A percentile compares a stretch with the other conserved stretches of the same genome.
Evolutionary conservation across 495 filamentous ascomycete genomes (phyloP).

Genomic region (Penicillium pancosmium): DNA sequence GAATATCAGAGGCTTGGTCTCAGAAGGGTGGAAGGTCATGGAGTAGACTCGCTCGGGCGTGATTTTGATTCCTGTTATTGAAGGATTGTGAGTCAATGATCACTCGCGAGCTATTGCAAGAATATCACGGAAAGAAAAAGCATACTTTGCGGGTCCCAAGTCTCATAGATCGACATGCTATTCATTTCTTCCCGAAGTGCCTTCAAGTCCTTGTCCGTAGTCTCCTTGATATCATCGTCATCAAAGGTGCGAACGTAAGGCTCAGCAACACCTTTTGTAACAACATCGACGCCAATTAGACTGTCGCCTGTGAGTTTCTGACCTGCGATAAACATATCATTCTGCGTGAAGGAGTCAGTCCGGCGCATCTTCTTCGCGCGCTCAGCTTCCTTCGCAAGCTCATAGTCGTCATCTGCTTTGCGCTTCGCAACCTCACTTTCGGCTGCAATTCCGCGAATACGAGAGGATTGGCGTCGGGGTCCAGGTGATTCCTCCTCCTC

Average conservation of each 20-base stretch:
- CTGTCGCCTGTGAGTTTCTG: slow-evolving; percentile 57
- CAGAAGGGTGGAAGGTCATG: slow-evolving; percentile 85
- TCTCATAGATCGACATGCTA: slow-evolving; percentile 76
- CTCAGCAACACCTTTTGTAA: slow-evolving; percentile 68
- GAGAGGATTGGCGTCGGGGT: slow-evolving; percentile 66
- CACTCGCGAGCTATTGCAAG: neutral
- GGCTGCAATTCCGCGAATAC: slow-evolving; percentile 65
- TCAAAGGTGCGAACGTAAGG: slow-evolving; percentile 82
- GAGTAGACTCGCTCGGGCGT: slow-evolving; percentile 88
- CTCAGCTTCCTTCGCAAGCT: slow-evolving; percentile 61
- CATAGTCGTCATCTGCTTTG: slow-evolving; percentile 74
- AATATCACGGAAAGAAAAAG: neutral
- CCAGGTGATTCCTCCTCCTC: slow-evolving; percentile 46
- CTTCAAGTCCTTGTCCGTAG: slow-evolving; percentile 75
- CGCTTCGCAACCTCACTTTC: slow-evolving; percentile 77
- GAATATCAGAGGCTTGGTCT: slow-evolving; percentile 86
- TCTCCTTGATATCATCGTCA: slow-evolving; percentile 78
- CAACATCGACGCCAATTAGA: slow-evolving; percentile 54
- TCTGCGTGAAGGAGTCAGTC: slow-evolving; percentile 69
- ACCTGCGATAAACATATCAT: slow-evolving; percentile 79
- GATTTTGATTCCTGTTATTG: slow-evolving; percentile 76
- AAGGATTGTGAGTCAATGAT: slow-evolving; percentile 5
- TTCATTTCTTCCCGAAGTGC: slow-evolving; percentile 80
- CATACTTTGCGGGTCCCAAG: slow-evolving; percentile 75
- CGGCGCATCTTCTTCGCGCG: slow-evolving; percentile 72